Percentiles rank a stretch among this genome's conserved stretches.
Conservation (phyloP, 2,329 filamentous ascomycete species). For the Tolypocladium album region DNA sequence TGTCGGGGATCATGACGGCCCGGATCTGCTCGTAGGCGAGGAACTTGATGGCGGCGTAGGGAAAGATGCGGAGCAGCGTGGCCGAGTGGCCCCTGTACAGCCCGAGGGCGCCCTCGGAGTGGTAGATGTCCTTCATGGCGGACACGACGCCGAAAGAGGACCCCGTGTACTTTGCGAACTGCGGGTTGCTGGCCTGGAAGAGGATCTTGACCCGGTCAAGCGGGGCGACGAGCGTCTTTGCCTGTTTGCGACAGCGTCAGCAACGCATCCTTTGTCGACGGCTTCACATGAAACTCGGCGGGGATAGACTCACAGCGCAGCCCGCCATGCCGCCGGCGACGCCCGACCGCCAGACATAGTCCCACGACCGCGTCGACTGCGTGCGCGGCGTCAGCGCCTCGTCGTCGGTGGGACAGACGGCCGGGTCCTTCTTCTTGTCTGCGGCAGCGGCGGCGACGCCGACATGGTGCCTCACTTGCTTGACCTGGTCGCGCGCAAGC, state of each 20-base stretch:
- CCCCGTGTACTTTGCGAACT: constrained; percentile 86
- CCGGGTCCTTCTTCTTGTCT: constrained; percentile 19
- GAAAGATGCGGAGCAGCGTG: constrained; percentile 87
- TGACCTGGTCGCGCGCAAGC: constrained; percentile 25
- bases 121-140: constrained; percentile 77
- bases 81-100: constrained; percentile 92
- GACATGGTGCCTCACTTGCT: constrained; percentile 17
- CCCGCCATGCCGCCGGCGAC: constrained; percentile 84
- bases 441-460: constrained; percentile 8
- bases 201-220: constrained; percentile 98
- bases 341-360: constrained; percentile 76
- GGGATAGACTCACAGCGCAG: constrained; percentile 60
- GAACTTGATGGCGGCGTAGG: constrained; percentile 96
- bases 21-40: constrained; percentile 96
- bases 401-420: constrained; percentile 39
- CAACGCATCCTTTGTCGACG: not conserved
- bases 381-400: constrained; percentile 32
- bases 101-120: constrained; percentile 59
- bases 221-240: constrained; percentile 89
- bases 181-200: constrained; percentile 89
- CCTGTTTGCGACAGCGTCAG: constrained; percentile 37
- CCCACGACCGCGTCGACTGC: constrained; percentile 53
- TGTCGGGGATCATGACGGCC: constrained; percentile 59
- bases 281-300: too few relatives aligned
- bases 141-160: constrained; percentile 76